A percentile compares a stretch with the other conserved stretches of the same genome.
Conservation (phyloP, 495 filamentous ascomycete genomes). For the Penicillium crystallinum region DNA sequence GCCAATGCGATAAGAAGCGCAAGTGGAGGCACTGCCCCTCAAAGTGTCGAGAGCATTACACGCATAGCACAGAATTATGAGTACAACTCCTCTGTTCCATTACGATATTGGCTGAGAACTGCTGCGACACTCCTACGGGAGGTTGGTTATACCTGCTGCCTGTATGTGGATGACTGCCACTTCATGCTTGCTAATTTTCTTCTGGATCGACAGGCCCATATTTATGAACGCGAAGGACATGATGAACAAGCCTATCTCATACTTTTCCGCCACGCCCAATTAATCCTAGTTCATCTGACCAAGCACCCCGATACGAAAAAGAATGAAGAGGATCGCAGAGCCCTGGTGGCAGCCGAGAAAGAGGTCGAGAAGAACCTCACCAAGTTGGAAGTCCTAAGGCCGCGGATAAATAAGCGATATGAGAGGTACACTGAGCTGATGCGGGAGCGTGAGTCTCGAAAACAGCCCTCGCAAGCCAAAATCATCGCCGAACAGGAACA, state of each 20-base stretch:
- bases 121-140: conserved; percentile 73
- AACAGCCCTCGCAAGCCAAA: conserved; percentile 16
- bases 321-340: conserved; percentile 42
- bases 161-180: background rate
- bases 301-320: conserved; percentile 52
- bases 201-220: conserved; percentile 51
- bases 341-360: conserved; percentile 45
- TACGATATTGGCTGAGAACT: conserved; percentile 79
- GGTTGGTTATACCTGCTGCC: conserved; percentile 41
- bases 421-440: conserved; percentile 55
- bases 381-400: conserved; percentile 61
- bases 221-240: conserved; percentile 82
- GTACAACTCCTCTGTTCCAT: conserved; percentile 66
- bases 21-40: conserved; percentile 38
- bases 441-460: conserved; percentile 40
- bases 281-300: conserved; percentile 58
- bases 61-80: conserved; percentile 68
- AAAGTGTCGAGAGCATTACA: conserved; percentile 69
- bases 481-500: conserved; percentile 10
- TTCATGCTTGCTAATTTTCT: conserved; percentile 3
- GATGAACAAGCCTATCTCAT: conserved; percentile 82
- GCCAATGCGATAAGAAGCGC: conserved; percentile 17
- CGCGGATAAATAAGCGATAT: conserved; percentile 60
- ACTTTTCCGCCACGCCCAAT: conserved; percentile 71
- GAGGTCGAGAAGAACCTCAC: conserved; percentile 50